Percentiles rank a stretch among this genome's conserved stretches.
phyloP scores from a whole-genome alignment of 768 basidiomycete genomes.

The Hypholoma fasciculare region DNA sequence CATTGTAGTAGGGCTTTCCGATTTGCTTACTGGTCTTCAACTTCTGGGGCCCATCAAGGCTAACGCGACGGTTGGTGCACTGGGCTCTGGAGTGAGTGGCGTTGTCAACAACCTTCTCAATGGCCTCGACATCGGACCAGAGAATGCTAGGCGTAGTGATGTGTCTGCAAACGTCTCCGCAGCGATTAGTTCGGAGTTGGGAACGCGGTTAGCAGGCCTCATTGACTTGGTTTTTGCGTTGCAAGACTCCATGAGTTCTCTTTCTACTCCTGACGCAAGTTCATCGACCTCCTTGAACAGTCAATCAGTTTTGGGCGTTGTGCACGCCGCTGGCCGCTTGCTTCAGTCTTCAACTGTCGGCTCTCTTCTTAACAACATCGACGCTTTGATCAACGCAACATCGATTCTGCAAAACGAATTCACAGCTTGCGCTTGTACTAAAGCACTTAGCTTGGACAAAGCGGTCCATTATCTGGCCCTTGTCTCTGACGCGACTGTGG shows the following conservation, averaged over 20 bases:
- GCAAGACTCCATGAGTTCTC: slow-evolving; percentile 5
- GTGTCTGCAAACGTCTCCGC: not conserved
- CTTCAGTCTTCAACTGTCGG: slow-evolving; percentile 3
- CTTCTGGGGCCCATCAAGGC: slow-evolving; percentile 12
- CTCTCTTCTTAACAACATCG: not conserved
- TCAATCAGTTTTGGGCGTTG: slow-evolving; percentile 3
- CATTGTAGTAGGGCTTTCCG: slow-evolving; percentile 16
- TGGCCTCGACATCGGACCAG: slow-evolving; percentile 12
- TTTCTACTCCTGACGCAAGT: not conserved
- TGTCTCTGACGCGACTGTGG: not conserved
- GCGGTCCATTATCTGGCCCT: not conserved
- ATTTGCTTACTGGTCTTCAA: slow-evolving; percentile 12
- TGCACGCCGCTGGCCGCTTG: not conserved
- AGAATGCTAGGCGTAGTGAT: slow-evolving; percentile 12
- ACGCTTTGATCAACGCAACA: slow-evolving; percentile 1
- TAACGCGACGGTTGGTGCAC: slow-evolving; percentile 12
- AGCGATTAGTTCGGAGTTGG: slow-evolving; percentile 16
- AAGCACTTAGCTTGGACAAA: not conserved
- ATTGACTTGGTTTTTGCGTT: slow-evolving; percentile 20
- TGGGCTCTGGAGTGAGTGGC: slow-evolving; percentile 7
- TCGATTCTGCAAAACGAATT: not conserved
- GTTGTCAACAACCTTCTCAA: slow-evolving; percentile 12
- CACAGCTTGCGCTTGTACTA: not conserved
- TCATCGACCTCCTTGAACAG: not conserved
- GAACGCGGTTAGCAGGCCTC: slow-evolving; percentile 16